Conservation (phyloP, 805 yeast species). For the Henningerozyma blattae region DNA sequence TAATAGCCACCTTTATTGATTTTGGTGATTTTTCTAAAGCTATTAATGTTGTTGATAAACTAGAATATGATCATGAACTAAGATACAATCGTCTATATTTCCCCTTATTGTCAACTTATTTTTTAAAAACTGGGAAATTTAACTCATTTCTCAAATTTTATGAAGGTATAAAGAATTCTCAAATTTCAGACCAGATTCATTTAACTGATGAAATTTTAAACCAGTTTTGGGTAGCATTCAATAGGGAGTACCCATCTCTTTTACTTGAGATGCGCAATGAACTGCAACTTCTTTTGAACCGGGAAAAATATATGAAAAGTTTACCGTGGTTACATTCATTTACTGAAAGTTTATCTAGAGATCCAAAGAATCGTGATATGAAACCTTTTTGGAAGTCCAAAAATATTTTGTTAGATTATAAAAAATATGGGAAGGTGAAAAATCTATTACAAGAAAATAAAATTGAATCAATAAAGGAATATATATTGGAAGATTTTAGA, state of each 20-base stretch:
- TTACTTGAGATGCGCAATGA: slow-evolving; percentile 15
- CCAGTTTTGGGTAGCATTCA: slow-evolving; percentile 2
- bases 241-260: slow-evolving; percentile 11
- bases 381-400: slow-evolving; percentile 1
- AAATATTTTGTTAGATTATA: slow-evolving; percentile 6
- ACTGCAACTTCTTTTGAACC: slow-evolving; percentile 8
- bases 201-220: neutral
- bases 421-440: slow-evolving; percentile 4
- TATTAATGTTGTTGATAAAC: neutral
- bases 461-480: slow-evolving; percentile 5
- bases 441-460: slow-evolving; percentile 4
- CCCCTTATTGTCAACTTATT: neutral
- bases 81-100: neutral
- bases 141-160: slow-evolving; percentile 1
- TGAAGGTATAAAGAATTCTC: neutral
- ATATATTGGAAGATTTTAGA: slow-evolving; percentile 10
- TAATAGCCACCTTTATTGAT: too few species aligned
- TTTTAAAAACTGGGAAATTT: neutral
- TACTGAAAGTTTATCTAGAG: slow-evolving; percentile 2
- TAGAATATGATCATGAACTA: neutral
- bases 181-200: neutral
- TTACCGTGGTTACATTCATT: slow-evolving; percentile 7
- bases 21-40: neutral
- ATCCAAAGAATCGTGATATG: neutral
- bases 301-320: slow-evolving; percentile 4